phyloP scores from a whole-genome alignment of 257 asterid species.

The Solanum medicagineum region DNA sequence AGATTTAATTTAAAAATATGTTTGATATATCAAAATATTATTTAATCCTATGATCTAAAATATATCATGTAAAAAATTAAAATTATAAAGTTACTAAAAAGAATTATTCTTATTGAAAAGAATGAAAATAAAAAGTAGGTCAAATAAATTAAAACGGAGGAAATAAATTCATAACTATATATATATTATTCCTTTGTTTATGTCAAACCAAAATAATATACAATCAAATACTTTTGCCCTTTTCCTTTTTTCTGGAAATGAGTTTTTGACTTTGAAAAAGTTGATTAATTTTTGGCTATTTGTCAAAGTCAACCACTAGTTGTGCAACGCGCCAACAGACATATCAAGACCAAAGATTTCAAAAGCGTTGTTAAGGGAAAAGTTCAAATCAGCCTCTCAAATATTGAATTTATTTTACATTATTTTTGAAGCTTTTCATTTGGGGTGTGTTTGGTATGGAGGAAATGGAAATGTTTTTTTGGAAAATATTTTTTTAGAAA shows the following conservation, averaged over 20 bases:
- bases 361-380: background rate
- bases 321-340: background rate
- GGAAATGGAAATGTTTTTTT: too few species aligned
- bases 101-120: background rate
- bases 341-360: background rate
- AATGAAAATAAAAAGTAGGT: background rate
- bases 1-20: background rate
- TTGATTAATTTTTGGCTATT: background rate
- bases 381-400: background rate
- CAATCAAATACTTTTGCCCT: background rate
- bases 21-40: background rate
- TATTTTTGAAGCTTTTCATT: too few species aligned
- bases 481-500: too few species aligned
- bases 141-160: background rate
- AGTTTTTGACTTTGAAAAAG: background rate
- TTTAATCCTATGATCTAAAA: too few species aligned
- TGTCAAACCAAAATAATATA: background rate
- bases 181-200: background rate
- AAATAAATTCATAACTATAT: background rate
- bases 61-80: background rate
- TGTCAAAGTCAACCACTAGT: background rate
- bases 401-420: background rate
- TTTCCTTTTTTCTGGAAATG: background rate
- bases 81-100: background rate
- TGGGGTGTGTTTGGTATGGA: too few species aligned